Evolutionary conservation across 78 protist genomes (phyloP).

Genomic region (Dictyostelium purpureum): DNA sequence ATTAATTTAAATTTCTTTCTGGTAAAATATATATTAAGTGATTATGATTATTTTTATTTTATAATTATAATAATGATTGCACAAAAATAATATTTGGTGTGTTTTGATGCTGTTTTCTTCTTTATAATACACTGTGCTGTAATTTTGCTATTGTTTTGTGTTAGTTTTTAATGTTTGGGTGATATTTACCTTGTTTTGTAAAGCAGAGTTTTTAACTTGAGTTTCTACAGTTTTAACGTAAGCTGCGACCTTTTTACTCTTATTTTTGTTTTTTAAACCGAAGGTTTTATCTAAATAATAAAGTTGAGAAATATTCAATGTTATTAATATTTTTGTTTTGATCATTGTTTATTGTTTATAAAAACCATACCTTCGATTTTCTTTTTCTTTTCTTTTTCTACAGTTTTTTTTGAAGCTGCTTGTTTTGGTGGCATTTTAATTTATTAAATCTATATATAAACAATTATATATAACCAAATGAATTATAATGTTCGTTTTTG

Average conservation of each 20-base stretch:
- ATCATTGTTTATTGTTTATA: too few relatives aligned
- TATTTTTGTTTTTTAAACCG: conserved; percentile 95
- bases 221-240: conserved; percentile 59
- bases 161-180: neutral
- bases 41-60: too few relatives aligned
- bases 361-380: too few relatives aligned
- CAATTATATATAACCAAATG: too few relatives aligned
- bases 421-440: conserved; percentile 75
- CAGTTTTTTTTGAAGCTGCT: conserved; percentile 67
- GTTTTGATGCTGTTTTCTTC: neutral
- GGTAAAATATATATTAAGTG: neutral
- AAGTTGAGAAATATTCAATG: too few relatives aligned
- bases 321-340: too few relatives aligned
- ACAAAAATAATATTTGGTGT: too few relatives aligned
- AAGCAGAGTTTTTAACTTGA: conserved; percentile 20
- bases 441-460: too few relatives aligned
- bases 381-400: conserved; percentile 80
- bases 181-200: conserved; percentile 36
- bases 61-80: neutral
- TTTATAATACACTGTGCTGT: neutral
- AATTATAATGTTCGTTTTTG: too few relatives aligned
- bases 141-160: neutral
- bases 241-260: conserved; percentile 82
- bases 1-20: too few relatives aligned
- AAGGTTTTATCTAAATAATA: conserved; percentile 97